Percentiles rank a stretch among this genome's conserved stretches.
Evolutionary conservation across 768 basidiomycete genomes (phyloP).

Genomic region (Stropharia rugosoannulata): DNA sequence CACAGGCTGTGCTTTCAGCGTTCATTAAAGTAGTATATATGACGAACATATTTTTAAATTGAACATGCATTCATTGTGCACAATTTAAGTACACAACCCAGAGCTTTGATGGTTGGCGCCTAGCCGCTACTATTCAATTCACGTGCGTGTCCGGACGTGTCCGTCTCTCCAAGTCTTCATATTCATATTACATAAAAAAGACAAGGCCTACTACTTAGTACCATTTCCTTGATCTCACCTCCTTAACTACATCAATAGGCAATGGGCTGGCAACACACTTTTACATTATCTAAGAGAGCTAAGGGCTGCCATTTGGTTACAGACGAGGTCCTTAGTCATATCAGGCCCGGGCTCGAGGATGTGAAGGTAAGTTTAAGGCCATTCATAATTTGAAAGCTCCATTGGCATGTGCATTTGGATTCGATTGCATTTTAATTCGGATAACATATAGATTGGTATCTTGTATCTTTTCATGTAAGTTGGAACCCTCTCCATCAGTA

Average conservation of each 20-base stretch:
- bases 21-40: too few species aligned
- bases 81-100: too few species aligned
- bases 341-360: slow-evolving; percentile 65
- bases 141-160: too few species aligned
- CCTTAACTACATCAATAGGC: neutral
- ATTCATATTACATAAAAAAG: neutral
- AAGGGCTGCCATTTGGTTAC: slow-evolving; percentile 87
- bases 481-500: neutral
- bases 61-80: too few species aligned
- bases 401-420: neutral
- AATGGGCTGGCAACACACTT: slow-evolving; percentile 93
- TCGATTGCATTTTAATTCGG: neutral
- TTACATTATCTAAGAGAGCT: slow-evolving; percentile 51
- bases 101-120: too few species aligned
- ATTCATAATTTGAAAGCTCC: too few species aligned
- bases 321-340: slow-evolving; percentile 64
- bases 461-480: slow-evolving; percentile 85
- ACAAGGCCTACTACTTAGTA: too few species aligned
- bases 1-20: too few species aligned
- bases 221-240: too few species aligned
- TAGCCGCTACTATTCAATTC: too few species aligned
- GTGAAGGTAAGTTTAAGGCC: slow-evolving; percentile 49
- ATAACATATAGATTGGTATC: slow-evolving; percentile 66
- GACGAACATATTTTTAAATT: too few species aligned
- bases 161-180: too few species aligned